Base-by-base conservation (phyloP, 371 early-diverging fungal genomes). In the Entomophthora muscae region DNA sequence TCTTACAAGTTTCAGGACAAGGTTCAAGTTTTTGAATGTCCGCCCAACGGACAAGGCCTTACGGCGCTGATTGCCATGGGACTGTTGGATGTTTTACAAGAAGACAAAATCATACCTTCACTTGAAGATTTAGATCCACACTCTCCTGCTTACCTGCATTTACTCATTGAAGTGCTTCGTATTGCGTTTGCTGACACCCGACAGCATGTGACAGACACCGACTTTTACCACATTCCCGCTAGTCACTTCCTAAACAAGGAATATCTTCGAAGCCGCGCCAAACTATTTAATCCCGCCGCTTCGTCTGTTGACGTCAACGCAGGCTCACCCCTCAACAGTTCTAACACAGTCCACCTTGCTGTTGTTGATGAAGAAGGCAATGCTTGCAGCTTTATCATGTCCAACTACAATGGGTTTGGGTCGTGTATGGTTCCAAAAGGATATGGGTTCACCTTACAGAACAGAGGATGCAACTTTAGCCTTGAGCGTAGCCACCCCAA, bases 381-480 rank as follows among this genome's bases (percentile, higher is more conserved):
- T 66, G 90, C 89, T 2, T 89, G 90, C 72, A 83, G 83, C 68
- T 89, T 88, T 67, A 86, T 89, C 66, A 83, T 78, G 63, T 81
- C 82, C 3, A 72, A 69, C 57, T 82, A 76, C 65, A 70, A 67
- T 70, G 75, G 74, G 29, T 84, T 84, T 71, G 84, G 84, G 1
- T 77, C 76, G 70, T 69, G 74, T 67, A 12, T 74, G 26, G 71
- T 88, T 63, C 83, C 85, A 24, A 71, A 77, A 31, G 79, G 75
- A 1, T 81, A 80, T 58, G 90, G 90, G 12, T 78, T 90, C 66
- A 72, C 82, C 12, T 72, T 90, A 51, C 91, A 90, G 55, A 83
- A 83, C 66, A 80, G 91, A 22, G 90, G 86, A 1, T 67, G 76
- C 27, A 79, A 81, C 64, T 90, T 90, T 68, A 73, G 74, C 2